Evolutionary conservation across 2,329 filamentous ascomycete genomes (phyloP).

Genomic region (Colletotrichum sp.): DNA sequence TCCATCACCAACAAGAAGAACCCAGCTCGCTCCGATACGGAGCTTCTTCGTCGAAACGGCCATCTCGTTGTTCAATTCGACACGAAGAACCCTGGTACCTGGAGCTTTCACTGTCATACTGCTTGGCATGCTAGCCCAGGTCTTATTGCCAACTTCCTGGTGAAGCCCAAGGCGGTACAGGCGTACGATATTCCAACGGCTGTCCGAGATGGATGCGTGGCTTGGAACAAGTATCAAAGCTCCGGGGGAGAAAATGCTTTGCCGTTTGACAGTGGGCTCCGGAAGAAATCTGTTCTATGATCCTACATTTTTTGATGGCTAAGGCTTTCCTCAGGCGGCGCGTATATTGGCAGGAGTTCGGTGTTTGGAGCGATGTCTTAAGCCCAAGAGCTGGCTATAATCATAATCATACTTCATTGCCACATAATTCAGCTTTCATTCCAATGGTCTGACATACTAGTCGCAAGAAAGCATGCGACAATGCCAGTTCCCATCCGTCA

Average conservation of each 20-base stretch:
- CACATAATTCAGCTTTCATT: too few species aligned
- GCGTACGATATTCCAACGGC: neutral
- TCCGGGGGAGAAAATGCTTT: neutral
- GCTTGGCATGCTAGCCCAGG: conserved; percentile 48
- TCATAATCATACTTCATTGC: neutral
- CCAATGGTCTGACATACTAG: too few species aligned
- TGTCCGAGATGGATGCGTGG: neutral
- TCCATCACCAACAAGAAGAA: conserved; percentile 2
- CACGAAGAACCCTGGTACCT: conserved; percentile 51
- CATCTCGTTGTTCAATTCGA: conserved; percentile 50
- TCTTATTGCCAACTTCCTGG: conserved; percentile 9
- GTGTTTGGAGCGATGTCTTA: neutral
- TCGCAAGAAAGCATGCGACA: too few species aligned
- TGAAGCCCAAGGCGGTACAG: neutral
- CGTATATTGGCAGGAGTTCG: neutral
- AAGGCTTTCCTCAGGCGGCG: fast-evolving
- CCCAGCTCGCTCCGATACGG: conserved; percentile 7
- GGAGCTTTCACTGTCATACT: conserved; percentile 53
- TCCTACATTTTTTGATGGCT: neutral
- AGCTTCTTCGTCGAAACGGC: conserved; percentile 1
- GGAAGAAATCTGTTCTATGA: neutral
- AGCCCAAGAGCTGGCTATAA: neutral
- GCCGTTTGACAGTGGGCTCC: conserved; percentile 14
- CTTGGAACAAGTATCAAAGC: neutral
- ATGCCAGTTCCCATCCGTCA: too few species aligned